phyloP scores from a whole-genome alignment of 495 filamentous ascomycete genomes.

The Paragyromitra xinjiangensis region DNA sequence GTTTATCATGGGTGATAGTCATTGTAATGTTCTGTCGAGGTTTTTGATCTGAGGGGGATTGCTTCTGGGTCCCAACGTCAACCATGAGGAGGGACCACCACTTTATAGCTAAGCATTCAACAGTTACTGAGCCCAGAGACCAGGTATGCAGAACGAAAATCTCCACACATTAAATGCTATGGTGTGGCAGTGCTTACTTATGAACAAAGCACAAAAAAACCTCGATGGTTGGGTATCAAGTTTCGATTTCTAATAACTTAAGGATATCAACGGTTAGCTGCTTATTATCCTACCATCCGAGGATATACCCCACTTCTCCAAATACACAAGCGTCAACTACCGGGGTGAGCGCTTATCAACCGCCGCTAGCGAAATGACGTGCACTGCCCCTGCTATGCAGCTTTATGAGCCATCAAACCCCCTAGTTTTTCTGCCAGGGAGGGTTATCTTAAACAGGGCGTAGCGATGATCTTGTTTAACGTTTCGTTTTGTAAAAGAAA shows the following conservation, averaged over 20 bases:
- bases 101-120: neutral
- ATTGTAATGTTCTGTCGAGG: conserved; percentile 5
- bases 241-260: neutral
- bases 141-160: neutral
- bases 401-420: neutral
- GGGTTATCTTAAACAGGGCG: neutral
- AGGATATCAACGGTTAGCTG: neutral
- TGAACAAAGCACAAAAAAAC: neutral
- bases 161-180: neutral
- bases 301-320: neutral
- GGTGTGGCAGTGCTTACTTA: neutral
- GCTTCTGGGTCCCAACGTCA: neutral
- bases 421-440: neutral
- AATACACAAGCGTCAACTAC: neutral
- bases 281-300: neutral
- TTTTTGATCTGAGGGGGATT: neutral
- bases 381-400: neutral
- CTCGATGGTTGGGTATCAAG: too few relatives aligned
- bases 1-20: neutral
- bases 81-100: too few relatives aligned
- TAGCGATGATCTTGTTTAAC: too few relatives aligned
- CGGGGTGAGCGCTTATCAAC: neutral
- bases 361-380: neutral
- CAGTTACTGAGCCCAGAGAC: neutral
- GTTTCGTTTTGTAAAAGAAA: too few relatives aligned